These are phyloP conservation scores for Coemansia sp. DNA, from an alignment of 192 early-diverging fungal species.

Conservation along the genomic window DNA sequence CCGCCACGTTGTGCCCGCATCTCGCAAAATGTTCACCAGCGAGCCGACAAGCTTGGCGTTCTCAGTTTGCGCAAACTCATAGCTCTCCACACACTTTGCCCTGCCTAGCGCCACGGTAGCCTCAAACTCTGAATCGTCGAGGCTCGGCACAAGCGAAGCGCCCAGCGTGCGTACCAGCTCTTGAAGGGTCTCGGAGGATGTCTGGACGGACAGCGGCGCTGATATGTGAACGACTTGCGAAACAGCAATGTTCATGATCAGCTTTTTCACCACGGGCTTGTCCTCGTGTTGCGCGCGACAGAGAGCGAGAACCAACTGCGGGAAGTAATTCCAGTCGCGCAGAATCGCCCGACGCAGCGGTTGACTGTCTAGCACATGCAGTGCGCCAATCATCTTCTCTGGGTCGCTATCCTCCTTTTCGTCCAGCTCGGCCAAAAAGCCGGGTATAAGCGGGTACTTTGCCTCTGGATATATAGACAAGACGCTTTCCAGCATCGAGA, in stretches of 20 bases:
- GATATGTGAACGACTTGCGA: slow-evolving; percentile 29
- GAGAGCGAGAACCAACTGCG: slow-evolving; percentile 35
- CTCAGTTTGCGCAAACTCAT: slow-evolving; percentile 22
- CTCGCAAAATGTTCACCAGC: slow-evolving; percentile 62
- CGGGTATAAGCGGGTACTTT: slow-evolving; percentile 44
- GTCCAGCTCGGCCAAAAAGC: slow-evolving; percentile 36
- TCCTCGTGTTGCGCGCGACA: slow-evolving; percentile 54
- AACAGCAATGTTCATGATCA: slow-evolving; percentile 38
- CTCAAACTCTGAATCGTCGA: background rate
- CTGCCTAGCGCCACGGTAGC: slow-evolving; percentile 4
- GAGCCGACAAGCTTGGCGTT: slow-evolving; percentile 27
- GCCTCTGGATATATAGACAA: slow-evolving; percentile 24
- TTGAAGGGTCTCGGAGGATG: background rate
- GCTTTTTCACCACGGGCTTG: slow-evolving; percentile 49
- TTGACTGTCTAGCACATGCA: slow-evolving; percentile 31
- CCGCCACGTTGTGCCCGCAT: slow-evolving; percentile 74
- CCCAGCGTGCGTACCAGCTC: slow-evolving; percentile 11
- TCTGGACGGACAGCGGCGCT: slow-evolving; percentile 20
- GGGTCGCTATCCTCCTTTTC: slow-evolving; percentile 39
- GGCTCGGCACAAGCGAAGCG: background rate
- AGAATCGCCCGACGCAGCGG: slow-evolving; percentile 26
- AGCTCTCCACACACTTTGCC: slow-evolving; percentile 5
- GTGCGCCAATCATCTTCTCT: slow-evolving; percentile 49
- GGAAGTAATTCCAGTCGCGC: slow-evolving; percentile 43
- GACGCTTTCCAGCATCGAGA: slow-evolving; percentile 34